These are phyloP conservation scores for Cladorrhinum sp. DNA, from an alignment of 2,329 filamentous ascomycete species.

Conservation along the genomic window DNA sequence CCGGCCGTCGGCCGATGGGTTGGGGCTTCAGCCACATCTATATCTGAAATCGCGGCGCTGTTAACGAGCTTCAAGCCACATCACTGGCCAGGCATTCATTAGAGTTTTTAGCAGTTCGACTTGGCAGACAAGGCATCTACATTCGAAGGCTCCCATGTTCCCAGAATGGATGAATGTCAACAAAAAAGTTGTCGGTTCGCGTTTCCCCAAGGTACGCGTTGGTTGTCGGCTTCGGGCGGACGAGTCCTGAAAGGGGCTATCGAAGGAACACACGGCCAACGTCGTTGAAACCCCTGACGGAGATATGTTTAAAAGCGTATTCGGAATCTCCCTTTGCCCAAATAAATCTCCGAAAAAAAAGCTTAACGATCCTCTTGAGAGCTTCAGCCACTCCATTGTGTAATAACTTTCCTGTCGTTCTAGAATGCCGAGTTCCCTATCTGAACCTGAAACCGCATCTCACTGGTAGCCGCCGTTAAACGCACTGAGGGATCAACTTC, in stretches of 20 bases:
- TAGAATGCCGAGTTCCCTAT: neutral
- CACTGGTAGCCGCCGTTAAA: neutral
- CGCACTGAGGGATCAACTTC: neutral
- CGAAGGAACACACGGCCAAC: neutral
- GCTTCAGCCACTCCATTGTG: neutral
- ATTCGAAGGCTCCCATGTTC: neutral
- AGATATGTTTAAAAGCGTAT: neutral
- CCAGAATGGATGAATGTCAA: neutral
- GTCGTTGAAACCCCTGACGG: neutral
- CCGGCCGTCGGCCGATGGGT: neutral
- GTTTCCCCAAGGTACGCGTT: neutral
- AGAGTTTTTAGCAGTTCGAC: neutral
- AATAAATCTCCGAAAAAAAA: neutral
- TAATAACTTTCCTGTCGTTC: neutral
- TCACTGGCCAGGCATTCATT: neutral
- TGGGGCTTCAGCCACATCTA: neutral
- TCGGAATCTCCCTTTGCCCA: neutral
- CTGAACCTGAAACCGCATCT: neutral
- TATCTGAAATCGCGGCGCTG: neutral
- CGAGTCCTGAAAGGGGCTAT: neutral
- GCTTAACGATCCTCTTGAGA: neutral
- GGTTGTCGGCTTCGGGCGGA: neutral
- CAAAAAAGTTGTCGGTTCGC: neutral
- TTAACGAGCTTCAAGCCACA: neutral
- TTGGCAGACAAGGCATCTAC: too few species aligned